Evolutionary conservation across 2,329 filamentous ascomycete species (phyloP), one percentile per base, ranked within the genome.

Genomic region (Xylaria sp.): DNA sequence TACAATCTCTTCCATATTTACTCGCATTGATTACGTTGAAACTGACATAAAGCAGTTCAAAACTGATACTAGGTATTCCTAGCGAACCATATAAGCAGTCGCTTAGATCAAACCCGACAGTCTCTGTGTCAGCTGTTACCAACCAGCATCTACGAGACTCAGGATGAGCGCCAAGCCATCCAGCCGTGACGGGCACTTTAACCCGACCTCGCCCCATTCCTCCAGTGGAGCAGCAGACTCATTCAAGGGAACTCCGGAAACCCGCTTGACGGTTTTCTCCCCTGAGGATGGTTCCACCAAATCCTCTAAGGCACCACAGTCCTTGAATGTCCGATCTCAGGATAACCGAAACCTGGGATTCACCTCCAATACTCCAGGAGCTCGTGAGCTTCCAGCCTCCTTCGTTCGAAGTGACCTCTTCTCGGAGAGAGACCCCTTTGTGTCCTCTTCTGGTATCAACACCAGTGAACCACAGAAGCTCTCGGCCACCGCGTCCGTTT

Each of bases 181-280:
- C 50, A 64, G 68, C 51, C 74, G 72, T 39, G 79, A 82, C 49
- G 71, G 70, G 7, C 63, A 65, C 19, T 77, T 76, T 67, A 76
- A 77, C 65, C 74, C 76, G 4, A 71, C 78, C 37, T 83, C 82
- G 2, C 80, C 82, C 50, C 77, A 75, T 59, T 83, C 82, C 0
- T 81, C 80, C 1, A 76, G 70, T 56, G 81, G 79, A 51, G 78
- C 75, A 18, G 78, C 77, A 37, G 82, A 83, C 55, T 87, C 85
- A 9, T 80, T 79, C 68, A 80, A 83, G 65, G 82, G 80, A 13
- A 89, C 87, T 4, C 86, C 87, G 0, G 84, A 87, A 60, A 88
- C 86, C 6, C 82, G 80, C 54, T 65, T 87, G 48, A 86, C 85
- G 4, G 75, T 81, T 4, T 88, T 88, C 69, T 89, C 86, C 3